Evolutionary conservation across 305 asterid genomes (phyloP).

Genomic region (Fraxinus greggii): DNA sequence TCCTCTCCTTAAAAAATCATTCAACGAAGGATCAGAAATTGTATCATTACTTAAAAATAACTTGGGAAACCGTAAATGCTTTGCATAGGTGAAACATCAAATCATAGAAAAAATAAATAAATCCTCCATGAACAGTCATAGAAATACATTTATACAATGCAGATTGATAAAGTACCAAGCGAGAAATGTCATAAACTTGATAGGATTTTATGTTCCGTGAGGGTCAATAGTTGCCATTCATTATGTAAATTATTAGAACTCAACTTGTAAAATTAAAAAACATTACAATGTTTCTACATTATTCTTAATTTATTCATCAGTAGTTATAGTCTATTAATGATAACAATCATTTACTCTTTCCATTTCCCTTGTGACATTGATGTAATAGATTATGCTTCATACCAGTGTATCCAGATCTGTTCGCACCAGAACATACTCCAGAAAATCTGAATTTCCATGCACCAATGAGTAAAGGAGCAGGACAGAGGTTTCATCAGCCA

Average conservation of each 20-base stretch:
- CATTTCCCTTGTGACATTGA: background rate
- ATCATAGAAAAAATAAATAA: background rate
- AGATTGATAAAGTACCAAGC: background rate
- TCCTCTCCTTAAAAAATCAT: background rate
- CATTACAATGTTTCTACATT: background rate
- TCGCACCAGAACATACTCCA: conserved; percentile 78
- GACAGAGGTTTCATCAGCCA: conserved; percentile 77
- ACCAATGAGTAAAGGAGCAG: conserved; percentile 82
- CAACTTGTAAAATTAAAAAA: conserved; percentile 6
- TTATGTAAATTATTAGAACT: background rate
- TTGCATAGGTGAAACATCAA: background rate
- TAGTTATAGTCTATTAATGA: conserved; percentile 3
- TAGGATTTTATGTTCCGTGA: background rate
- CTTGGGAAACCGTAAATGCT: background rate
- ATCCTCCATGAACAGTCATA: conserved; percentile 5
- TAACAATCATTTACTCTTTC: conserved; percentile 2
- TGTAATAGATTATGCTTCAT: conserved; percentile 30
- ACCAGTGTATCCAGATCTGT: conserved; percentile 92
- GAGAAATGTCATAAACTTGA: background rate
- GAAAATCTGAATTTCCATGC: conserved; percentile 79
- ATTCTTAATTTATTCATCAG: conserved; percentile 7
- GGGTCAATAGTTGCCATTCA: background rate
- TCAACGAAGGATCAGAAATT: background rate
- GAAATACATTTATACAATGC: conserved; percentile 3
- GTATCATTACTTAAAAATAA: background rate